phyloP scores from a whole-genome alignment of 148 eudicot genomes.

The Amaranthus palmeri region DNA sequence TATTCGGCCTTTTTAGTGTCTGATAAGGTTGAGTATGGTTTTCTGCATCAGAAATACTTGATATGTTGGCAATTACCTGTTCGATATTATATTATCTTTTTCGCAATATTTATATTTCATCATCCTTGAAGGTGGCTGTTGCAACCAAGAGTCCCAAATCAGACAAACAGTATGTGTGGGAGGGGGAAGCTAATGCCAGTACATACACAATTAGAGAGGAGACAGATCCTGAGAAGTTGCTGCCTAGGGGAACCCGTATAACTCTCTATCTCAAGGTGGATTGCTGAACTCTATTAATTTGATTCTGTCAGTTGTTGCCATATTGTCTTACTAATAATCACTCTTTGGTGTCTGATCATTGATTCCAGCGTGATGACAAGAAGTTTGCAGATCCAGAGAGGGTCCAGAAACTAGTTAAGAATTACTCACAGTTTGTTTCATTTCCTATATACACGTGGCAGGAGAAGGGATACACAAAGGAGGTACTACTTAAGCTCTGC shows the following conservation, averaged over 20 bases:
- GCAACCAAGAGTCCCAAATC: conserved; percentile 92
- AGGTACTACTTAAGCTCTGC: conserved; percentile 43
- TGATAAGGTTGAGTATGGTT: conserved; percentile 53
- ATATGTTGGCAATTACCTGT: neutral
- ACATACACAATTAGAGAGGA: conserved; percentile 86
- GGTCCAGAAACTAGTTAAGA: conserved; percentile 79
- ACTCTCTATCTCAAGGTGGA: conserved; percentile 78
- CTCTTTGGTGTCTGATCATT: neutral
- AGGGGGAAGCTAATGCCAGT: conserved; percentile 92
- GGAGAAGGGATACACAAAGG: conserved; percentile 88
- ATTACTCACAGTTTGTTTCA: conserved; percentile 96
- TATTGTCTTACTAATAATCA: neutral
- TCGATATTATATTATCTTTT: neutral
- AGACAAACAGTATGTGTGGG: conserved; percentile 95
- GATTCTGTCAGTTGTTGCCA: neutral
- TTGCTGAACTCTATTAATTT: neutral
- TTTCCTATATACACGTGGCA: conserved; percentile 98
- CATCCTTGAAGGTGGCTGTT: conserved; percentile 58
- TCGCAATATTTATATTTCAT: neutral
- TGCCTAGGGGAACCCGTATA: conserved; percentile 89
- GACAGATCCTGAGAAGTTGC: conserved; percentile 74
- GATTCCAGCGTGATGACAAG: conserved; percentile 68
- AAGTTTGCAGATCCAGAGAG: conserved; percentile 92
- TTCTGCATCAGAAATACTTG: neutral
- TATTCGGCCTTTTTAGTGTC: conserved; percentile 94